These are phyloP conservation scores for Penicillium riverlandense DNA, from an alignment of 495 filamentous ascomycete species.

Conservation along the genomic window DNA sequence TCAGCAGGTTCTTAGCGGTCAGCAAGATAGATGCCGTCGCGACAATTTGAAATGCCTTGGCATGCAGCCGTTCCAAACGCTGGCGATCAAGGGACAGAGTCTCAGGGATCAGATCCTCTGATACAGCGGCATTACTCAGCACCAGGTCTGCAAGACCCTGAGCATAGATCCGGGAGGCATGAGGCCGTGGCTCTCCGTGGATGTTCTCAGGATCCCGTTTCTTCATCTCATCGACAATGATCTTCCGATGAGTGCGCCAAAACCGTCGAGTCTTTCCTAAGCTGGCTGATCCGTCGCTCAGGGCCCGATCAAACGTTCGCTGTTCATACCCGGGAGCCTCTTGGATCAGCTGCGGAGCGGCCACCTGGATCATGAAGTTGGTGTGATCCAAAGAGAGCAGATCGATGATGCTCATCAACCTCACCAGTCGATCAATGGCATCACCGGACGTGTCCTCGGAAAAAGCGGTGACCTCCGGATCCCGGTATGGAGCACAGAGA, in stretches of 20 bases:
- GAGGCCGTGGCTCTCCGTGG: conserved; percentile 36
- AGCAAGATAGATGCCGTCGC: conserved; percentile 76
- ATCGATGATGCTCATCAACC: conserved; percentile 80
- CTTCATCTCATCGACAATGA: conserved; percentile 62
- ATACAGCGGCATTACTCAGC: conserved; percentile 51
- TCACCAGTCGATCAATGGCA: conserved; percentile 76
- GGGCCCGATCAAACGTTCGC: conserved; percentile 61
- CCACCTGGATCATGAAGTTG: conserved; percentile 81
- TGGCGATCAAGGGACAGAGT: conserved; percentile 74
- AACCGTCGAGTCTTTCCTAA: conserved; percentile 57
- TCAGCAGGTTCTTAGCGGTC: conserved; percentile 91
- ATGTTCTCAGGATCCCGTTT: conserved; percentile 66
- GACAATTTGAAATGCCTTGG: conserved; percentile 64
- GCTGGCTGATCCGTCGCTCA: conserved; percentile 55
- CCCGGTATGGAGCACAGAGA: conserved; percentile 86
- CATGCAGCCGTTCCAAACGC: conserved; percentile 60
- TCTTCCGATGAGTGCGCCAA: conserved; percentile 62
- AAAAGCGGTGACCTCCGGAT: conserved; percentile 74
- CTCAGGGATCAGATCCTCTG: conserved; percentile 63
- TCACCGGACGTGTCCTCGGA: conserved; percentile 67
- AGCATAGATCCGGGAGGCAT: conserved; percentile 63
- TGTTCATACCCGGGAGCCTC: conserved; percentile 78
- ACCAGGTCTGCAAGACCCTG: conserved; percentile 62
- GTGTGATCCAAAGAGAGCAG: conserved; percentile 90
- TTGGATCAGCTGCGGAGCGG: conserved; percentile 73